Conservation (phyloP, 78 protist genomes). For the Neovahlkampfia damariscottae region DNA sequence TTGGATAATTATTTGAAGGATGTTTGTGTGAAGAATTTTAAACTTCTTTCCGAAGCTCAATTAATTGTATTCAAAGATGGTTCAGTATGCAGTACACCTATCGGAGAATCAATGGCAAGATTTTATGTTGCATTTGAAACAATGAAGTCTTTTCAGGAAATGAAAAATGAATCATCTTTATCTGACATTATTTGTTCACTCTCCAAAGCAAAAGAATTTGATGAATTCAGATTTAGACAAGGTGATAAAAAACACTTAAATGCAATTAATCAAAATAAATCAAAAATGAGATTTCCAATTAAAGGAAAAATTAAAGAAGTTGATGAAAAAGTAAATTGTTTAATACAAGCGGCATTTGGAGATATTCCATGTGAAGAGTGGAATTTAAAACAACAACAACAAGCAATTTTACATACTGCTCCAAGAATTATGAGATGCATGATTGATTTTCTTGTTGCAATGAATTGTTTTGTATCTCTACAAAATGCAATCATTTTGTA, state of each 20-base stretch:
- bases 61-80: neutral
- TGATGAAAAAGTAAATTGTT: slow-evolving; percentile 21
- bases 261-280: neutral
- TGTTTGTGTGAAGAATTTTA: neutral
- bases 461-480: neutral
- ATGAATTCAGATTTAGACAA: slow-evolving; percentile 9
- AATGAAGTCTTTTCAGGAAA: neutral
- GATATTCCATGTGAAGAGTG: slow-evolving; percentile 18
- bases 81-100: neutral
- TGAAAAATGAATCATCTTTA: neutral
- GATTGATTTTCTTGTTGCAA: slow-evolving; percentile 2
- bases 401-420: neutral
- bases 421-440: slow-evolving; percentile 2
- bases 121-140: slow-evolving; percentile 34
- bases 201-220: slow-evolving; percentile 8
- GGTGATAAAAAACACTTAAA: slow-evolving; percentile 21
- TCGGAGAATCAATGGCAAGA: slow-evolving; percentile 24
- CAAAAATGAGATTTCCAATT: neutral
- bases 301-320: slow-evolving; percentile 9
- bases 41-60: neutral
- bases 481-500: neutral
- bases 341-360: slow-evolving; percentile 13
- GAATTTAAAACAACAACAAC: slow-evolving; percentile 3
- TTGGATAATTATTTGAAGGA: neutral
- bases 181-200: slow-evolving; percentile 3